Evolutionary conservation across 164 flowering plant genomes (phyloP), one percentile per base, ranked within the genome.

Genomic region (Warburgia ugandensis): DNA sequence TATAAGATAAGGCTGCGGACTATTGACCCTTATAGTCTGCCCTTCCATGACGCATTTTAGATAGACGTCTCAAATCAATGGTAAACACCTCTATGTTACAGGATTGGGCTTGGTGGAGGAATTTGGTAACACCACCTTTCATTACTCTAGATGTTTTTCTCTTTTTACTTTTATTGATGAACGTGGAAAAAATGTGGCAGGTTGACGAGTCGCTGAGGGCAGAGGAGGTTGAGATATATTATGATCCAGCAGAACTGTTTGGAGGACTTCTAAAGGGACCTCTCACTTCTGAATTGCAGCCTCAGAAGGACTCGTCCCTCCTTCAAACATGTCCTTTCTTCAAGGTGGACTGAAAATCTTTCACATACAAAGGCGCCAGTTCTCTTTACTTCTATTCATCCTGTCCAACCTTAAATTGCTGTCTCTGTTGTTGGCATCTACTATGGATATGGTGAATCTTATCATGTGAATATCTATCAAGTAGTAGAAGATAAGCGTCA

Each of bases 151-250:
- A 5, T 45, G 31, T 26, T 39, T n/a, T n/a, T n/a, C n/a, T n/a
- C n/a, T n/a, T n/a, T n/a, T n/a, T n/a, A n/a, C 16, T 0, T 14
- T 14, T 16, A 13, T 16, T 6, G 20, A 16, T 16, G 43, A 5
- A 6, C 13, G 2, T 39, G 7, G 16, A 6, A 16, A 13, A 2
- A 1, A 6, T 46, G 5, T 33, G 12, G 36, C 59, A 88, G 91
- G 91, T 90, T 39, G 97, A 90, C 70, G 91, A 84, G 30, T 55
- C 72, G 2, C 42, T 86, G 58, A 73, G 70, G 54, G 91, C 65
- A 16, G 95, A 84, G 55, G 91, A 86, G 13, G 83, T 76, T 9
- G 97, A 90, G 63, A 62, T 90, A 1, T 90, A 77, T 67, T 84
- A 73, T 58, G 94, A 90, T 44, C 94, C 90, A 23, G 79, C 76